A percentile compares a stretch with the other conserved stretches of the same genome.
These are phyloP conservation scores for Phialophora chinensis DNA, from an alignment of 2,329 filamentous ascomycete genomes.

Conservation along the genomic window DNA sequence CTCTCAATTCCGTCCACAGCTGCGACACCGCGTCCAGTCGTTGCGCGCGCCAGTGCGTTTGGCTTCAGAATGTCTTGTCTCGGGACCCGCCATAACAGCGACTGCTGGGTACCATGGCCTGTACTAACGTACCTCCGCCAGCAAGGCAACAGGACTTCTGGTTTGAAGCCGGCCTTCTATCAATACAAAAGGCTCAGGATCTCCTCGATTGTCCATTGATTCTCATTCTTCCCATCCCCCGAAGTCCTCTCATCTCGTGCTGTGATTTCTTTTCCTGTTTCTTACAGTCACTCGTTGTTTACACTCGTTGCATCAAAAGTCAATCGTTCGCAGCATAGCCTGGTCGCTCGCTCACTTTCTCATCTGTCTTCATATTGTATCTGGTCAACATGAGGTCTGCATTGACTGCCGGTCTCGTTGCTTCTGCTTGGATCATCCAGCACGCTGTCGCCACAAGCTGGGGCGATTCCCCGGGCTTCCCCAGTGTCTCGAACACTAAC, in stretches of 20 bases:
- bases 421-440: slow-evolving; percentile 54
- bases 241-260: slow-evolving; percentile 37
- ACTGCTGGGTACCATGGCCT: not conserved
- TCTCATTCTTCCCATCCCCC: not conserved
- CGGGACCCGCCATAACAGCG: slow-evolving; percentile 12
- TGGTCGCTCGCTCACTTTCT: slow-evolving; percentile 22
- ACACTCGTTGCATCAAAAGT: slow-evolving; percentile 29
- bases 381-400: slow-evolving; percentile 36
- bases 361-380: slow-evolving; percentile 16
- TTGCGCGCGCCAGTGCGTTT: slow-evolving; percentile 28
- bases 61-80: slow-evolving; percentile 36
- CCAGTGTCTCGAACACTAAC: slow-evolving; percentile 72
- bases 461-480: slow-evolving; percentile 62
- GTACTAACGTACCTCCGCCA: not conserved
- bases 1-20: slow-evolving; percentile 78
- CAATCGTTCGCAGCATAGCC: slow-evolving; percentile 22
- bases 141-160: not conserved
- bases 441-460: slow-evolving; percentile 56
- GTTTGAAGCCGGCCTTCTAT: slow-evolving; percentile 5
- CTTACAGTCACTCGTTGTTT: slow-evolving; percentile 43
- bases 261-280: slow-evolving; percentile 49
- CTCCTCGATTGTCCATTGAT: not conserved
- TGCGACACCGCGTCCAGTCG: slow-evolving; percentile 53
- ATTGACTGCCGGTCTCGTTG: slow-evolving; percentile 47
- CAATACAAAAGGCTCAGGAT: slow-evolving; percentile 19